These are phyloP conservation scores for Globisporangium megalacanthum DNA, from an alignment of 352 stramenopile species.

Conservation along the genomic window DNA sequence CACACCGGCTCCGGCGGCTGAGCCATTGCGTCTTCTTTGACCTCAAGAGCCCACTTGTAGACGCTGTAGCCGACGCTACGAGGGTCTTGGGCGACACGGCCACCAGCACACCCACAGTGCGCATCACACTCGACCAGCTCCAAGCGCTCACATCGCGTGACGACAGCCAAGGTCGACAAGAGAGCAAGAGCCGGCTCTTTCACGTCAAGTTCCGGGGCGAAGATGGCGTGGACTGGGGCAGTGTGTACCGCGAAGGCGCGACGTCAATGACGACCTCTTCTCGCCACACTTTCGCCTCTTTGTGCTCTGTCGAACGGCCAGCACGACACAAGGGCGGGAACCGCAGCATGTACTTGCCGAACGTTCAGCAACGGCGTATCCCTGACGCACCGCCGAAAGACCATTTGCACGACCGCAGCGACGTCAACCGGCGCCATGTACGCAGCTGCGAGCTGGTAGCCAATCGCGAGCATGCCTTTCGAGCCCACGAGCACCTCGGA, in stretches of 20 bases:
- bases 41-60: slow-evolving; percentile 72
- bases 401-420: slow-evolving; percentile 61
- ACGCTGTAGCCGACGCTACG: slow-evolving; percentile 75
- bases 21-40: slow-evolving; percentile 88
- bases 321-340: slow-evolving; percentile 78
- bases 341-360: slow-evolving; percentile 84
- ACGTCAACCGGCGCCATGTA: slow-evolving; percentile 65
- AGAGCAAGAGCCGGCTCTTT: slow-evolving; percentile 80
- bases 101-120: slow-evolving; percentile 53
- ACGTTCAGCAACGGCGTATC: slow-evolving; percentile 53
- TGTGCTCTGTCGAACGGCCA: slow-evolving; percentile 81
- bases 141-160: slow-evolving; percentile 84
- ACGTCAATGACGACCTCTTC: slow-evolving; percentile 89
- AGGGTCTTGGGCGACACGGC: slow-evolving; percentile 39
- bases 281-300: slow-evolving; percentile 82
- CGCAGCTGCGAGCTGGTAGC: slow-evolving; percentile 34
- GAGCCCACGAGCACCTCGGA: slow-evolving; percentile 59
- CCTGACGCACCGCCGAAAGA: slow-evolving; percentile 52
- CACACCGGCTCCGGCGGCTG: slow-evolving; percentile 56
- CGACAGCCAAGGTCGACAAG: slow-evolving; percentile 85
- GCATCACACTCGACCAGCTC: slow-evolving; percentile 81
- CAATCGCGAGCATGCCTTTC: slow-evolving; percentile 58
- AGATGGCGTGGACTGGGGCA: slow-evolving; percentile 86
- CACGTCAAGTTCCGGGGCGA: slow-evolving; percentile 88
- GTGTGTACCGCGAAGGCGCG: slow-evolving; percentile 83